Evolutionary conservation across 2,329 filamentous ascomycete genomes (phyloP).

Genomic region (Ramularia endophylla): DNA sequence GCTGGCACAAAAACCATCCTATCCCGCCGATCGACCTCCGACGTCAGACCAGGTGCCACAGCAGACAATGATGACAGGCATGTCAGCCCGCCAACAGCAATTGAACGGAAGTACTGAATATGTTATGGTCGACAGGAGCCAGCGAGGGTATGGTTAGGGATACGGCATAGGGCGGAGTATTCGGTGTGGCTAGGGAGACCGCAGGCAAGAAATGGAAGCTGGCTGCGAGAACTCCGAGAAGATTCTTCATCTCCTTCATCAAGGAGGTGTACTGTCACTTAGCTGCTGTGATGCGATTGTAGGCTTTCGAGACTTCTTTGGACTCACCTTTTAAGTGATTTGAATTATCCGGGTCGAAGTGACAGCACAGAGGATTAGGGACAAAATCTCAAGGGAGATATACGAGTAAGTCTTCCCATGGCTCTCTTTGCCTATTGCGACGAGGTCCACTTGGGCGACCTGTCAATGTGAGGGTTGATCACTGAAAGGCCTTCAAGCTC

Average conservation of each 20-base stretch:
- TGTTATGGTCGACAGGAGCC: constrained; percentile 28
- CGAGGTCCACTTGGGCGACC: too few species aligned
- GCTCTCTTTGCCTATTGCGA: too few species aligned
- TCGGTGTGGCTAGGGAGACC: constrained; percentile 8
- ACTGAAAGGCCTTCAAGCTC: too few species aligned
- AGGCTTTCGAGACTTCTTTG: too few species aligned
- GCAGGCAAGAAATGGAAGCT: constrained; percentile 10
- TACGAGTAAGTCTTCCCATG: too few species aligned
- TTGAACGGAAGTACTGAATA: constrained; percentile 25
- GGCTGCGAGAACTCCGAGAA: constrained; percentile 8
- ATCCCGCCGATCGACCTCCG: constrained; percentile 20
- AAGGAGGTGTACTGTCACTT: constrained; percentile 16
- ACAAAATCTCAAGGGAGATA: too few species aligned
- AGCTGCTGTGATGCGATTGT: constrained; percentile 1
- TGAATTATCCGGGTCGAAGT: too few species aligned
- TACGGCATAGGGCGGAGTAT: not conserved
- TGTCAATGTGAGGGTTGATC: too few species aligned
- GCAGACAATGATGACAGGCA: constrained; percentile 20
- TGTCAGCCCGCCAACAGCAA: constrained; percentile 19
- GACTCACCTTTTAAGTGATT: too few species aligned
- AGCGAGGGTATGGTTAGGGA: constrained; percentile 17
- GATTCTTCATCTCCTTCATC: constrained; percentile 10
- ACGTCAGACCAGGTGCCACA: constrained; percentile 12
- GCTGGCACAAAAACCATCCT: constrained; percentile 22
- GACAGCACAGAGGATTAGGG: too few species aligned